Evolutionary conservation across 140 eudicot species (phyloP).

Genomic region (Stevia rebaudiana): DNA sequence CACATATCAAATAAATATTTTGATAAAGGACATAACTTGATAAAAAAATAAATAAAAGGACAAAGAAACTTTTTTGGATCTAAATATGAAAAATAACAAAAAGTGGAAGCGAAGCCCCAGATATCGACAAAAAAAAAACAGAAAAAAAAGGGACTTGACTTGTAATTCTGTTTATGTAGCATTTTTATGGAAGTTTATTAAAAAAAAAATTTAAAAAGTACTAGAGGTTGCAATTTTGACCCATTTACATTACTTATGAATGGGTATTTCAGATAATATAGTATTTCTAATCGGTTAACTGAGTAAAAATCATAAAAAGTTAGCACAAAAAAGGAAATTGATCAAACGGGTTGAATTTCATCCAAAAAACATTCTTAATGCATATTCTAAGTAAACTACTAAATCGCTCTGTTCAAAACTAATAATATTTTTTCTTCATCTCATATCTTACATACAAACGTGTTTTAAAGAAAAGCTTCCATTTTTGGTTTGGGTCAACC

Average conservation of each 20-base stretch:
- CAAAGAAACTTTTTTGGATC: constrained; percentile 5
- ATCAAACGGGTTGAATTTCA: neutral
- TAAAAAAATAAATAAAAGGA: neutral
- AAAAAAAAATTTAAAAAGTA: too few relatives aligned
- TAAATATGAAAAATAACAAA: neutral
- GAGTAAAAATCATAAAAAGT: neutral
- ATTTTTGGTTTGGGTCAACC: neutral
- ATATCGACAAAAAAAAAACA: neutral
- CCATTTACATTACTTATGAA: neutral
- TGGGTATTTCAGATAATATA: neutral
- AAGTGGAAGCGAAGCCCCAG: neutral
- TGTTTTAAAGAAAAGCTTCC: neutral
- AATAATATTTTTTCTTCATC: neutral
- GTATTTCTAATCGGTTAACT: neutral
- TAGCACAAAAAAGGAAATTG: neutral
- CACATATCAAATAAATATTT: neutral
- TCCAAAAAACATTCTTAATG: neutral
- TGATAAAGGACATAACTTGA: constrained; percentile 1
- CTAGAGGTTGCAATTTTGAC: too few relatives aligned
- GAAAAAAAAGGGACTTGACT: neutral
- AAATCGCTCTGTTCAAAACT: neutral
- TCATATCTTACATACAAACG: neutral
- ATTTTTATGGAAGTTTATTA: too few relatives aligned
- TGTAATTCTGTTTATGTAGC: neutral
- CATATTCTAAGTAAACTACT: neutral